Evolutionary conservation across 2,329 filamentous ascomycete species (phyloP).

Genomic region (Aspergillus latus): DNA sequence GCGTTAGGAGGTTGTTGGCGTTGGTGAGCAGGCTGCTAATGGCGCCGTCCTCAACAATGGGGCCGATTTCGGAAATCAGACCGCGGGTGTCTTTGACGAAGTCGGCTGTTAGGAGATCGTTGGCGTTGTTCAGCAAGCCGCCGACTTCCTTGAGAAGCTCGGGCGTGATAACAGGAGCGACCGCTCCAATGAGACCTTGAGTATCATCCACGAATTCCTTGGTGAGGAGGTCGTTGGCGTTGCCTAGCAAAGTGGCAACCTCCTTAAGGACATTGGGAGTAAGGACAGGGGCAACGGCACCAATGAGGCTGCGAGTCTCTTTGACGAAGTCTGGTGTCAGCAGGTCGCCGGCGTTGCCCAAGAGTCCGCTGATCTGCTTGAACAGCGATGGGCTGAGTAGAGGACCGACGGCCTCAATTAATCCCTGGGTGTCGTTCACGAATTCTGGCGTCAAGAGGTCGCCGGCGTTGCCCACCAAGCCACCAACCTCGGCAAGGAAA

Average conservation of each 20-base stretch:
- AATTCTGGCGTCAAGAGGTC: slow-evolving; percentile 28
- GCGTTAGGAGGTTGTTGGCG: slow-evolving; percentile 22
- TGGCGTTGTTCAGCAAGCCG: slow-evolving; percentile 27
- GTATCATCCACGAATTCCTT: slow-evolving; percentile 31
- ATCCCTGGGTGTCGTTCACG: slow-evolving; percentile 27
- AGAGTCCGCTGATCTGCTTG: slow-evolving; percentile 27
- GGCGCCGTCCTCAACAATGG: slow-evolving; percentile 10
- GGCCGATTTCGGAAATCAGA: slow-evolving; percentile 20
- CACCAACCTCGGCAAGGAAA: too few species aligned
- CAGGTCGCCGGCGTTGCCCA: slow-evolving; percentile 28
- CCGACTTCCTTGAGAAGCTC: slow-evolving; percentile 27
- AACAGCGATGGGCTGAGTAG: slow-evolving; percentile 25
- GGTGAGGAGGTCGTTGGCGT: slow-evolving; percentile 27
- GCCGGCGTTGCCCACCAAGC: slow-evolving; percentile 19
- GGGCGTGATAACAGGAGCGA: slow-evolving; percentile 26
- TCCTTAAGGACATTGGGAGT: slow-evolving; percentile 23
- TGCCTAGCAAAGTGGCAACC: slow-evolving; percentile 22
- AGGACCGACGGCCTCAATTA: slow-evolving; percentile 26
- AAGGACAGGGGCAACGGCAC: slow-evolving; percentile 18
- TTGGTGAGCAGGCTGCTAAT: slow-evolving; percentile 21
- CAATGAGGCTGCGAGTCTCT: slow-evolving; percentile 18
- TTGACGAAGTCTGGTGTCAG: slow-evolving; percentile 29
- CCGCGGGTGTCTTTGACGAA: slow-evolving; percentile 27
- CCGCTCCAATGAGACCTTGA: slow-evolving; percentile 22
- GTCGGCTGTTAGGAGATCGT: slow-evolving; percentile 32